Base-by-base conservation (phyloP, 1,284 basidiomycete genomes). In the Cronartium quercuum region DNA sequence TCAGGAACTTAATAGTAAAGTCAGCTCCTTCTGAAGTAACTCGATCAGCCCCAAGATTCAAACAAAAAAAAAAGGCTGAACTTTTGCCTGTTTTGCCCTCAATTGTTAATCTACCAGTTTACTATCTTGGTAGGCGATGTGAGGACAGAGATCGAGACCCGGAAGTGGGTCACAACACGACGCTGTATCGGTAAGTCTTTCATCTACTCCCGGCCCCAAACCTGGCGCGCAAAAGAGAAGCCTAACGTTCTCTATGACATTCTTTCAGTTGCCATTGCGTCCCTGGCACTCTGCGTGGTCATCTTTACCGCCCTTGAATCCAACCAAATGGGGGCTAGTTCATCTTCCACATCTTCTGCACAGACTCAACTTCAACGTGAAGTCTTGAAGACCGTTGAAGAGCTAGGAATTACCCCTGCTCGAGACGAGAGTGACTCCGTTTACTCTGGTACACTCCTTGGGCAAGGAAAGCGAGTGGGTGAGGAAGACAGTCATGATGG, bases 101-200 rank as follows among this genome's bases (percentile, higher is more conserved):
- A 41, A 51, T 55, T 68, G 35, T 3, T 51, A 44, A 62, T 34
- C 34, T 29, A 66, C 76, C 75, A 92, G 82, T 88, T 90, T 58
- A 88, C 93, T 38, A 89, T 96, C 76, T 86, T 85, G 24, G 84
- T 95, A 35, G 91, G 91, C 74, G 94, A 96, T 79, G 85, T 95
- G 60, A 87, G 91, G 24, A 79, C 79, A 1, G 88, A 88, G 77
- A 90, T 94, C 76, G 92, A 95, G 82, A 89, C 91, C 79, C 88
- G 90, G 38, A 92, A 91, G 81, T 95, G 92, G 93, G 89, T 93
- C 79, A 92, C 92, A 70, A 92, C 92, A 84, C 86, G 91, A 64
- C 88, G 90, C 76, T 89, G 91, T 67, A 91, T 94, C 78, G 84
- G 91, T 91, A 78, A 83, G 88, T 86, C 21, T 90, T 24, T 83